phyloP scores from a whole-genome alignment of 352 stramenopile genomes.

The Globisporangium camurandrum region DNA sequence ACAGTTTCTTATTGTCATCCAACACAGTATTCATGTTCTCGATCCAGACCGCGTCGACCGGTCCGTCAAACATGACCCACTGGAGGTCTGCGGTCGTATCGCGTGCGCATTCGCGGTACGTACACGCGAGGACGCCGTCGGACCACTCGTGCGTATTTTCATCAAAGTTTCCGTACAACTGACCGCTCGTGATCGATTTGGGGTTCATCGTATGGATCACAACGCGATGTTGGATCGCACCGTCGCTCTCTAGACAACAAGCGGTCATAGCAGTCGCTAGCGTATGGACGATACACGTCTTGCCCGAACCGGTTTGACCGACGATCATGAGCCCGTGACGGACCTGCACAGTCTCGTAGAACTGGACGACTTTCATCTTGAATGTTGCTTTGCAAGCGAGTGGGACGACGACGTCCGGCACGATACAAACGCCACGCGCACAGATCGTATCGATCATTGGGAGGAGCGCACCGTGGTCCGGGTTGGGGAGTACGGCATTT shows the following conservation, averaged over 20 bases:
- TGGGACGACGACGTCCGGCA: conserved; percentile 47
- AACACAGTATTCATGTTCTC: conserved; percentile 95
- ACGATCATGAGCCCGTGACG: conserved; percentile 96
- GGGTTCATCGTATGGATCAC: conserved; percentile 91
- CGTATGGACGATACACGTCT: conserved; percentile 89
- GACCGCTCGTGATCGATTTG: conserved; percentile 91
- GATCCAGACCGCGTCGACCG: conserved; percentile 93
- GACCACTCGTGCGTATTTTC: conserved; percentile 93
- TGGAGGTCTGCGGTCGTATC: conserved; percentile 81
- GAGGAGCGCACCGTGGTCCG: conserved; percentile 78
- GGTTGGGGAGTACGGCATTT: conserved; percentile 77
- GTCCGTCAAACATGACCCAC: conserved; percentile 93
- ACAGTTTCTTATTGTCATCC: conserved; percentile 93
- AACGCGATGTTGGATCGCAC: conserved; percentile 52
- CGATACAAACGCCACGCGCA: conserved; percentile 42
- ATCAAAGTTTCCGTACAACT: conserved; percentile 94
- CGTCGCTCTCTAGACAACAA: conserved; percentile 50
- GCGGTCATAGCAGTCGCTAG: conserved; percentile 71
- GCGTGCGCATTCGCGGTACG: conserved; percentile 89
- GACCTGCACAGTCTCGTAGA: conserved; percentile 94
- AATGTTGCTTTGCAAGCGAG: conserved; percentile 80
- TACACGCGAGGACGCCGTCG: conserved; percentile 91
- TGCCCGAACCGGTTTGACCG: conserved; percentile 88
- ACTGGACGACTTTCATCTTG: conserved; percentile 89
- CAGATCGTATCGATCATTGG: conserved; percentile 82